These are phyloP conservation scores for Begonia loranthoides DNA, from an alignment of 306 rosid species.

Conservation along the genomic window DNA sequence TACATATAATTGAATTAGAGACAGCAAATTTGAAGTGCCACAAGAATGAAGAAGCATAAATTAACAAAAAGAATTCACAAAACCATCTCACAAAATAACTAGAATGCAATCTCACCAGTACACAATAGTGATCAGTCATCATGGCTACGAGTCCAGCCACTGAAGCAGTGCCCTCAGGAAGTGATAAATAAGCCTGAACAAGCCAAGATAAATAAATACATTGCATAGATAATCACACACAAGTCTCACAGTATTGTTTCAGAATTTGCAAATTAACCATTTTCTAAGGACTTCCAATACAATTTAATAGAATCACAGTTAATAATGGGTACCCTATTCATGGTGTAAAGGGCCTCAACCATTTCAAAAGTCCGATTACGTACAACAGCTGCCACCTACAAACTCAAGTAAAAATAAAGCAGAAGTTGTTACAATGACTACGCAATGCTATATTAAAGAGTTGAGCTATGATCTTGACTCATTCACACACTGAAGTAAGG, in stretches of 20 bases:
- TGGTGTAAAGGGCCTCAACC: conserved; percentile 93
- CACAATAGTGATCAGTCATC: conserved; percentile 86
- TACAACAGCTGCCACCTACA: conserved; percentile 67
- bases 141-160: conserved; percentile 87
- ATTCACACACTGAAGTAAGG: no score
- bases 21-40: no score
- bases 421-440: background rate
- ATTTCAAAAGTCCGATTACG: conserved; percentile 59
- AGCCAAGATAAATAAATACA: conserved; percentile 4
- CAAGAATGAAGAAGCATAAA: no score
- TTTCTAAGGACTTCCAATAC: no score
- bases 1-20: no score
- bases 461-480: no score
- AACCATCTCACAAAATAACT: no score
- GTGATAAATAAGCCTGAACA: conserved; percentile 90
- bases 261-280: no score
- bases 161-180: conserved; percentile 99
- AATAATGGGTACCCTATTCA: conserved; percentile 51
- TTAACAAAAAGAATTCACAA: no score
- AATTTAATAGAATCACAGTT: background rate
- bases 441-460: no score
- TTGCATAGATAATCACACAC: no score
- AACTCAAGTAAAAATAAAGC: background rate
- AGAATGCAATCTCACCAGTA: conserved; percentile 49
- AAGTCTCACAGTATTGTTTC: no score